Conservation (phyloP, 1,284 basidiomycete genomes). For the Dichomitus squalens region DNA sequence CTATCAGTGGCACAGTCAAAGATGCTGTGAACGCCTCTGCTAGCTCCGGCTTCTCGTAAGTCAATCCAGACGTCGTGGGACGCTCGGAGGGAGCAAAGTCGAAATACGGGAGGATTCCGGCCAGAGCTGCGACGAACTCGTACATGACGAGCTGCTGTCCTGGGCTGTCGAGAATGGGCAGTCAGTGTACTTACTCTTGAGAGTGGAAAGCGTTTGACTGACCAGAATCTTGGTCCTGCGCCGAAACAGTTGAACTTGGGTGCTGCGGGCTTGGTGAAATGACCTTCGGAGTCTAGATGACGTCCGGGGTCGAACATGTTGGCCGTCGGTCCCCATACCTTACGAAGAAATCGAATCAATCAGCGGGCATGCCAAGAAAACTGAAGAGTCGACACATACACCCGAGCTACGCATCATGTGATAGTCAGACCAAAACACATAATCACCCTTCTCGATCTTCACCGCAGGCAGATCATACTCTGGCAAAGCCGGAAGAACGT, state of each 20-base stretch:
- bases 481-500: conserved; percentile 28
- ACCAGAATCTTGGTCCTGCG: conserved; percentile 27
- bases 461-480: conserved; percentile 16
- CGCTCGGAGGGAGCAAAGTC: conserved; percentile 14
- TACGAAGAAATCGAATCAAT: neutral
- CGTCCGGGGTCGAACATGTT: conserved; percentile 25
- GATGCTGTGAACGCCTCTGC: conserved; percentile 5
- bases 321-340: conserved; percentile 26
- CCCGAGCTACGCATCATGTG: conserved; percentile 25
- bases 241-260: conserved; percentile 29
- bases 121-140: conserved; percentile 26
- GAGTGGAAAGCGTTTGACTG: conserved; percentile 1
- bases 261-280: conserved; percentile 22
- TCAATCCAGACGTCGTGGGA: neutral
- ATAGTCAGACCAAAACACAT: conserved; percentile 31
- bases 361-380: neutral
- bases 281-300: conserved; percentile 22
- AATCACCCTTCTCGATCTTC: conserved; percentile 26
- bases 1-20: neutral
- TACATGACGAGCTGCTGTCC: conserved; percentile 25
- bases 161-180: conserved; percentile 15
- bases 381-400: conserved; percentile 9
- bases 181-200: no score
- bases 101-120: conserved; percentile 23
- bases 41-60: conserved; percentile 1